These are phyloP conservation scores for Tricladium varicosporioides DNA, from an alignment of 2,329 filamentous ascomycete genomes.

Conservation along the genomic window DNA sequence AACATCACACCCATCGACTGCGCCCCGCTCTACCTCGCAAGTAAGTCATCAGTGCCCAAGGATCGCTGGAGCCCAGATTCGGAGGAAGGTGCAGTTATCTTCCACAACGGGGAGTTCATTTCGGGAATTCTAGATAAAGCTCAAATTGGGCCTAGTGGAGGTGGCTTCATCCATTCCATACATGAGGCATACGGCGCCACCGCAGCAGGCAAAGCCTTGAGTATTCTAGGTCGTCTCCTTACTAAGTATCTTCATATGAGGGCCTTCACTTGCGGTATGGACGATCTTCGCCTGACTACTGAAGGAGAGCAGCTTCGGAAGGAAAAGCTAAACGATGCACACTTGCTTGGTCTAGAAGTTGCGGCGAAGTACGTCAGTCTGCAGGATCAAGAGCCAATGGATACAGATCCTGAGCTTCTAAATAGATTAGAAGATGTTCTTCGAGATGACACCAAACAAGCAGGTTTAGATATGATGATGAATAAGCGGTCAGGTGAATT, in stretches of 20 bases:
- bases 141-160: slow-evolving; percentile 83
- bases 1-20: slow-evolving; percentile 82
- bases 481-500: slow-evolving; percentile 69
- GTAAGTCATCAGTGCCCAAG: slow-evolving; percentile 75
- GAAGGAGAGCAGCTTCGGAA: slow-evolving; percentile 72
- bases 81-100: slow-evolving; percentile 78
- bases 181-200: slow-evolving; percentile 92
- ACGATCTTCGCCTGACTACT: slow-evolving; percentile 83
- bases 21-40: slow-evolving; percentile 74
- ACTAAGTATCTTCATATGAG: slow-evolving; percentile 91
- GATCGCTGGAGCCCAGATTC: slow-evolving; percentile 73
- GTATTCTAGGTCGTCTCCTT: slow-evolving; percentile 82
- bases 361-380: slow-evolving; percentile 88
- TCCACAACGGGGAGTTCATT: slow-evolving; percentile 84
- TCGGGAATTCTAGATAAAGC: slow-evolving; percentile 93
- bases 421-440: slow-evolving; percentile 83
- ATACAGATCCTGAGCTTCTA: slow-evolving; percentile 68
- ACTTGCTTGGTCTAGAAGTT: slow-evolving; percentile 71
- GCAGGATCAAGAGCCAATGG: slow-evolving; percentile 58
- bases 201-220: slow-evolving; percentile 81
- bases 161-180: slow-evolving; percentile 86
- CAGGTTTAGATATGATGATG: slow-evolving; percentile 83
- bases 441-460: slow-evolving; percentile 87
- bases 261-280: slow-evolving; percentile 95
- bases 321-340: slow-evolving; percentile 65